Evolutionary conservation across 129 eudicot species (phyloP), one percentile per base, ranked within the genome.

Genomic region (Flaveria sonorensis): DNA sequence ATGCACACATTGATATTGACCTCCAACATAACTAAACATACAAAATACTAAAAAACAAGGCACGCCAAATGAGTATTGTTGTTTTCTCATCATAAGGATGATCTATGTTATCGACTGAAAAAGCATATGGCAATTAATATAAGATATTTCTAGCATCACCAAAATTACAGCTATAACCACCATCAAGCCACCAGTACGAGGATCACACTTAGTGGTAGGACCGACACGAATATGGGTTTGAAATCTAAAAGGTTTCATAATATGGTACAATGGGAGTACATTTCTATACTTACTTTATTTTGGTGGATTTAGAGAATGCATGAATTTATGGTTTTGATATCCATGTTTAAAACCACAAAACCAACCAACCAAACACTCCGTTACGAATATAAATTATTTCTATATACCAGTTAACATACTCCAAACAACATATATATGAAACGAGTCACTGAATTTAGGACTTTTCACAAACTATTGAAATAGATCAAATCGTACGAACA

Each of bases 181-280:
- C 76, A 16, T 60, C 72, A 39, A 72, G 16, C 82, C 79, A 19
- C 56, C 74, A 5, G 70, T 59, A 23, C 91, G 61, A 18, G 88
- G 78, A 26, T 82, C 72, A 39, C 92, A 86, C 72, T 88, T 83
- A 0, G 70, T 73, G 4, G 92, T 89, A 32, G 18, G 26, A 46
- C 86, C 81, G 26, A 88, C 92, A 45, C 86, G 86, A 53, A 88
- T 76, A 28, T 36, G 36, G 4, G 3, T 30, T 30, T 30, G 4
- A 30, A 30, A 4, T 30, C 36, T 30, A 30, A 30, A 30, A 30
- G 36, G 36, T 30, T 30, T 30, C 4, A 30, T 4, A 30, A 30
- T 3, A 30, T 30, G 5, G 4, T 4, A 30, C 3, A 30, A 30
- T 30, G 36, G 0, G 4, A 3, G 36, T 30, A 30, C 6, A 30